Evolutionary conservation across 371 early-diverging fungal species (phyloP).

Genomic region (Rhizopus delemar): DNA sequence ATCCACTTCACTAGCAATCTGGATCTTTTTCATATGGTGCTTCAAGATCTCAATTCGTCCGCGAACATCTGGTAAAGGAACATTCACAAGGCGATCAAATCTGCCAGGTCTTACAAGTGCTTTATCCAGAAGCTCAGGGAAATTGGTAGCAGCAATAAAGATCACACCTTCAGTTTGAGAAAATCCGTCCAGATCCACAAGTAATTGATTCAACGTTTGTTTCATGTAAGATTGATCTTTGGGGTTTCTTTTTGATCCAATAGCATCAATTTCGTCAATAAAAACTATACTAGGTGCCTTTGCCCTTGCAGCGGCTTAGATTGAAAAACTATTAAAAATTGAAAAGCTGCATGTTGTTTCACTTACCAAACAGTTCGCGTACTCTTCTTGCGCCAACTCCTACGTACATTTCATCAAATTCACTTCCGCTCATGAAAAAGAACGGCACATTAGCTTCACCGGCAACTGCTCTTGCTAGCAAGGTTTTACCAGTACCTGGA

Average conservation of each 20-base stretch:
- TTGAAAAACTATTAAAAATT: background rate
- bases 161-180: slow-evolving; percentile 93
- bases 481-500: slow-evolving; percentile 98
- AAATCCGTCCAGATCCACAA: slow-evolving; percentile 98
- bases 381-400: slow-evolving; percentile 96
- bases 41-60: slow-evolving; percentile 92
- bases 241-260: slow-evolving; percentile 94
- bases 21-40: slow-evolving; percentile 84
- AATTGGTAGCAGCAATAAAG: slow-evolving; percentile 99
- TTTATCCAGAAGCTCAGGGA: slow-evolving; percentile 97
- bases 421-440: slow-evolving; percentile 96
- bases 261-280: slow-evolving; percentile 99
- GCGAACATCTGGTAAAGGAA: slow-evolving; percentile 94
- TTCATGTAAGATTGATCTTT: slow-evolving; percentile 94
- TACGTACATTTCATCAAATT: slow-evolving; percentile 97
- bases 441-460: slow-evolving; percentile 96
- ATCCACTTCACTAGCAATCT: slow-evolving; percentile 67
- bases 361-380: slow-evolving; percentile 71
- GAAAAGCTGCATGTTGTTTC: background rate
- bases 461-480: slow-evolving; percentile 88
- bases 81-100: slow-evolving; percentile 95
- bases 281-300: slow-evolving; percentile 98
- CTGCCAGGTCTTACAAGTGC: slow-evolving; percentile 97
- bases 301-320: slow-evolving; percentile 87
- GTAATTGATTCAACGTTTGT: slow-evolving; percentile 94